Base-by-base conservation (phyloP, 768 basidiomycete species). In the Termitomyces sp. region DNA sequence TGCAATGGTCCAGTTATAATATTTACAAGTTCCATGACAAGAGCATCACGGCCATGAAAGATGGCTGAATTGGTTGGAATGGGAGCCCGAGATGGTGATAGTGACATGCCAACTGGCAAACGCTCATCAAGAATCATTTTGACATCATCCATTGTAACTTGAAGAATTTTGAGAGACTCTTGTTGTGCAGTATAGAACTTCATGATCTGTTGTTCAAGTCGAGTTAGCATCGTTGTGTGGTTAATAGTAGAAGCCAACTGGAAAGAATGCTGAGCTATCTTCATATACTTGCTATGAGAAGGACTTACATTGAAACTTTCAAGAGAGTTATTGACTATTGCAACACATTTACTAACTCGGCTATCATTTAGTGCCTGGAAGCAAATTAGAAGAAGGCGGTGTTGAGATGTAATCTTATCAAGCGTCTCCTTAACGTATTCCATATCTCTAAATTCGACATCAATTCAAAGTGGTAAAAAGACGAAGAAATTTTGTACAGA, bases 21-120 rank as follows among this genome's bases (percentile, higher is more conserved):
- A 13, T 18, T 32, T 8, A 60, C 59, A 20, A 69, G 53, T 20
- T 64, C 63, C 2, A 20, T 18, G 4, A 56, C n/a, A n/a, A 56
- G 33, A 28, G 33, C 9, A 30, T 56, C 55, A 26, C 69, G 68
- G 10, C 69, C 69, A 47, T 58, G 35, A 43, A 69, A 66, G 16
- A 67, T 60, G 30, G 38, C 30, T 5, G 68, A 60, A n/a, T 62
- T 67, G 5, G 60, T 26, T 0, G 63, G 62, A 1, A 60, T 55
- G 3, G 28, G 14, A 40, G 55, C 48, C 33, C 62, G 56, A 3
- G 47, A 33, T 38, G 7, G 32, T 5, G 33, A 1, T 20, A 16
- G n/a, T 16, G 32, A 40, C 9, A 33, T 20, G 23, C 30, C 5
- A 1, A 6, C 33, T 3, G 38, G 40, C 9, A 49, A 14, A 28